Conservation (phyloP, 257 asterid species). For the Penstemon eatonii region DNA sequence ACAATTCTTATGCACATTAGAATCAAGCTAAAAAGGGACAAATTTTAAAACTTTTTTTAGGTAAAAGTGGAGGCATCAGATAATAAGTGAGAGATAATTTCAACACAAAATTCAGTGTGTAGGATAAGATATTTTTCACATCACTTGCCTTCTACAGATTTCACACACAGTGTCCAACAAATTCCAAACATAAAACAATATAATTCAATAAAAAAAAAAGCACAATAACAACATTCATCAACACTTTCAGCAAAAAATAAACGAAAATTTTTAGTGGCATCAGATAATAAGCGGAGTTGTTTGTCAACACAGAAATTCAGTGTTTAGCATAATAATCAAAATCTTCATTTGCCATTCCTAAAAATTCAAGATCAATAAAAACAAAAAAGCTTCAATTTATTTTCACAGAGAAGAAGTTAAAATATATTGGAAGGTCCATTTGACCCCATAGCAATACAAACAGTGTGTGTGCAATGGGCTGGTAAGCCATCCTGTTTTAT, state of each 20-base stretch:
- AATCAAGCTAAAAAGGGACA: not conserved
- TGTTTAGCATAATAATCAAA: slow-evolving; percentile 56
- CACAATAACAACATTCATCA: too few relatives aligned
- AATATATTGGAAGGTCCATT: slow-evolving; percentile 64
- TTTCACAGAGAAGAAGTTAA: not conserved
- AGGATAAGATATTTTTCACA: slow-evolving; percentile 27
- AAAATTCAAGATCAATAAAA: not conserved
- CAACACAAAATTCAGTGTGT: slow-evolving; percentile 47
- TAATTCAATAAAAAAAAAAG: too few relatives aligned
- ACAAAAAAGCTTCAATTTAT: not conserved
- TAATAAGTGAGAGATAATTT: slow-evolving; percentile 34
- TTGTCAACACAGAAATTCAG: slow-evolving; percentile 60
- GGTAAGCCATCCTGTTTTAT: slow-evolving; percentile 72
- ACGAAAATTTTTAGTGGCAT: slow-evolving; percentile 39
- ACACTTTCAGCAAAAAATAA: not conserved
- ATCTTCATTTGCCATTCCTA: slow-evolving; percentile 49
- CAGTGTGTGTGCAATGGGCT: slow-evolving; percentile 64
- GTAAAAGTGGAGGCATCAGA: slow-evolving; percentile 27
- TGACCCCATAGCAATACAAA: slow-evolving; percentile 69
- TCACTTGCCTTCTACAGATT: slow-evolving; percentile 21
- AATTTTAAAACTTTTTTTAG: not conserved
- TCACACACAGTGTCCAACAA: too few relatives aligned
- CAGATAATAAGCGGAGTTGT: slow-evolving; percentile 80
- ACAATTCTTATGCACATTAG: not conserved
- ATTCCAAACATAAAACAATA: too few relatives aligned